phyloP scores from a whole-genome alignment of 176 grass and related monocot genomes.

The Stipa capillata region DNA sequence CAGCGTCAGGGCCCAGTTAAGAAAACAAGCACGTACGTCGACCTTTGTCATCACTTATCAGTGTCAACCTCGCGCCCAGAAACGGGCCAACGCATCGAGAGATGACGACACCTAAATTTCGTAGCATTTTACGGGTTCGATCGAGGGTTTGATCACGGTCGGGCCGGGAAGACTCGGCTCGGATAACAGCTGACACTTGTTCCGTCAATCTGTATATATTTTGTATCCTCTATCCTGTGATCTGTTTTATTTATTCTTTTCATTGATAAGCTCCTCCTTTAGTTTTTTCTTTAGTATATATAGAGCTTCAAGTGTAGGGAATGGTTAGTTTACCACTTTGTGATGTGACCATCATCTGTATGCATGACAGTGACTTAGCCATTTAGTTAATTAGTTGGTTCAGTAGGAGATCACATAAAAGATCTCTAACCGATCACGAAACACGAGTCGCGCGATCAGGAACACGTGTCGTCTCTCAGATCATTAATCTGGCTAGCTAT shows the following conservation, averaged over 20 bases:
- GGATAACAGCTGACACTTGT: slow-evolving; percentile 12
- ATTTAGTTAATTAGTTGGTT: background rate
- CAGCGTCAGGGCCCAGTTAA: background rate
- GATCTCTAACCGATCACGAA: background rate
- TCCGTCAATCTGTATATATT: background rate
- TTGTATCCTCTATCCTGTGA: background rate
- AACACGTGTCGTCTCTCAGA: background rate
- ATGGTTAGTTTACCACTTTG: background rate
- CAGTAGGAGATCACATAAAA: background rate
- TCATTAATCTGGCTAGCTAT: background rate
- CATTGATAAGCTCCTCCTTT: background rate
- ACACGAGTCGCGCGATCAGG: background rate
- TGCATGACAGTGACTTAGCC: background rate
- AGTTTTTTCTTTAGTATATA: background rate
- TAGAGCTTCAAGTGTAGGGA: background rate
- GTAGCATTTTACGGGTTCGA: background rate
- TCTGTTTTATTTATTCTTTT: too few relatives aligned
- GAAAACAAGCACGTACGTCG: background rate
- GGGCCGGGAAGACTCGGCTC: background rate
- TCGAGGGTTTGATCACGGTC: background rate
- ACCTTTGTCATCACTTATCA: background rate
- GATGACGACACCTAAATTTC: background rate
- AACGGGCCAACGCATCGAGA: slow-evolving; percentile 11
- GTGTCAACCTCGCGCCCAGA: background rate
- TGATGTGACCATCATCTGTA: slow-evolving; percentile 21